These are phyloP conservation scores for Gymnopilus junonius DNA, from an alignment of 768 basidiomycete genomes.

Conservation along the genomic window DNA sequence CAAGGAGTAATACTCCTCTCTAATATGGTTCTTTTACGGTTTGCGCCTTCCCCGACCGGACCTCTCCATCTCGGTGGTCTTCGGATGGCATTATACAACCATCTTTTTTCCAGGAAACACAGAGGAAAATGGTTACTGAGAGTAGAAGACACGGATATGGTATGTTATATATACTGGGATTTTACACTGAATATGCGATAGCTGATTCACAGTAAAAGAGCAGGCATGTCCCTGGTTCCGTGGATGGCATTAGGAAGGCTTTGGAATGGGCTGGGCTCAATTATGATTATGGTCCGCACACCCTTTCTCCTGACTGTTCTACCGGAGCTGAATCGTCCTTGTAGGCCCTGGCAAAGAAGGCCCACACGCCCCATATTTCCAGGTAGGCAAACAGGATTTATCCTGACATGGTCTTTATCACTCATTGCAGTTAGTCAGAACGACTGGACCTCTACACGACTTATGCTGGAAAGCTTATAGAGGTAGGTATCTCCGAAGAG, in stretches of 20 bases:
- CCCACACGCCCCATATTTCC: conserved; percentile 84
- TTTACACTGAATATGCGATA: neutral
- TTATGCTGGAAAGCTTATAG: conserved; percentile 75
- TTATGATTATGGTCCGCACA: conserved; percentile 82
- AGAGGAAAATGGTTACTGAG: conserved; percentile 91
- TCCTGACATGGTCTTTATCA: neutral
- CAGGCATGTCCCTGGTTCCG: conserved; percentile 80
- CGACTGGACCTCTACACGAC: conserved; percentile 82
- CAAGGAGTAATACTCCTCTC: neutral
- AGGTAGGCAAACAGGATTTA: conserved; percentile 47
- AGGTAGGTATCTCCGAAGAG: conserved; percentile 49
- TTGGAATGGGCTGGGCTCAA: conserved; percentile 91
- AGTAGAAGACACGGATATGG: conserved; percentile 95
- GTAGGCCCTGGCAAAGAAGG: conserved; percentile 81
- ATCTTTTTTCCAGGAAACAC: conserved; percentile 79
- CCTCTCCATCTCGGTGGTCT: conserved; percentile 93
- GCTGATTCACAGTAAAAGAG: conserved; percentile 49
- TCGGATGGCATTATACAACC: conserved; percentile 92
- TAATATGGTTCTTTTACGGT: conserved; percentile 73
- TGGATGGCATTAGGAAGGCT: conserved; percentile 76
- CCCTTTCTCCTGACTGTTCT: neutral
- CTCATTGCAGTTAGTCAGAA: conserved; percentile 67
- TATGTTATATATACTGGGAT: conserved; percentile 41
- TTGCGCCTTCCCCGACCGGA: conserved; percentile 97
- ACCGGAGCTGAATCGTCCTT: neutral